These are phyloP conservation scores for Wickerhamiella alocasiicola DNA, from an alignment of 805 yeast genomes.

Conservation along the genomic window DNA sequence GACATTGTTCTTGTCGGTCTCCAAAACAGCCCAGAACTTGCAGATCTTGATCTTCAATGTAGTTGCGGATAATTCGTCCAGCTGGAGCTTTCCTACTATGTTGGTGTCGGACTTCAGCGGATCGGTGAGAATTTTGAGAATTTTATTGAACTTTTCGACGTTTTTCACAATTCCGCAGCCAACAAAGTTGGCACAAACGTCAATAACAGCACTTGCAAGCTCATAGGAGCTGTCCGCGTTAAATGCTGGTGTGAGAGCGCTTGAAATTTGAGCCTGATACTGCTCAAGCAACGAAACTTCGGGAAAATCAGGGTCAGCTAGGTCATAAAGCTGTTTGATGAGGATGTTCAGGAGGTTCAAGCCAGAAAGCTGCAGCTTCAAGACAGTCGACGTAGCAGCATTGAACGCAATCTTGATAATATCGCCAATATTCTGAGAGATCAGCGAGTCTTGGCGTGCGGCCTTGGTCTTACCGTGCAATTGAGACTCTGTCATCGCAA, in stretches of 20 bases:
- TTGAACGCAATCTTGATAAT: slow-evolving; percentile 66
- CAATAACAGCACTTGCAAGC: slow-evolving; percentile 64
- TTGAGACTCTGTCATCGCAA: slow-evolving; percentile 20
- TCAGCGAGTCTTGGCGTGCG: slow-evolving; percentile 18
- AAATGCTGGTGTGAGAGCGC: slow-evolving; percentile 84
- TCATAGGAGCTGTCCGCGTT: slow-evolving; percentile 56
- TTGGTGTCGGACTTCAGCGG: slow-evolving; percentile 47
- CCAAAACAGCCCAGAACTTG: slow-evolving; percentile 33
- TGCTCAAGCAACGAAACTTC: slow-evolving; percentile 67
- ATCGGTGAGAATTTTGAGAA: slow-evolving; percentile 50
- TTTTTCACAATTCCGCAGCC: slow-evolving; percentile 43
- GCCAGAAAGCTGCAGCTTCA: slow-evolving; percentile 50
- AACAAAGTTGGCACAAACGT: slow-evolving; percentile 64
- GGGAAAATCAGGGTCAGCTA: slow-evolving; percentile 61
- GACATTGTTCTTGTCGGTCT: slow-evolving; percentile 24
- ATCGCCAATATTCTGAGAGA: slow-evolving; percentile 34
- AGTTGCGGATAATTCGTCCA: slow-evolving; percentile 28
- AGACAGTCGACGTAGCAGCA: slow-evolving; percentile 63
- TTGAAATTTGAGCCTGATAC: slow-evolving; percentile 86
- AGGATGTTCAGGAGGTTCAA: slow-evolving; percentile 52
- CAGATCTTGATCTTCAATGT: slow-evolving; percentile 29
- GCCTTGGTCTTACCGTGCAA: slow-evolving; percentile 17
- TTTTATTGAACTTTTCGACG: slow-evolving; percentile 37
- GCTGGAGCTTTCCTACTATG: slow-evolving; percentile 27
- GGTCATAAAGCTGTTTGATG: slow-evolving; percentile 45